Base-by-base conservation (phyloP, 2,329 filamentous ascomycete genomes). In the Pseudogymnoascus sp. region DNA sequence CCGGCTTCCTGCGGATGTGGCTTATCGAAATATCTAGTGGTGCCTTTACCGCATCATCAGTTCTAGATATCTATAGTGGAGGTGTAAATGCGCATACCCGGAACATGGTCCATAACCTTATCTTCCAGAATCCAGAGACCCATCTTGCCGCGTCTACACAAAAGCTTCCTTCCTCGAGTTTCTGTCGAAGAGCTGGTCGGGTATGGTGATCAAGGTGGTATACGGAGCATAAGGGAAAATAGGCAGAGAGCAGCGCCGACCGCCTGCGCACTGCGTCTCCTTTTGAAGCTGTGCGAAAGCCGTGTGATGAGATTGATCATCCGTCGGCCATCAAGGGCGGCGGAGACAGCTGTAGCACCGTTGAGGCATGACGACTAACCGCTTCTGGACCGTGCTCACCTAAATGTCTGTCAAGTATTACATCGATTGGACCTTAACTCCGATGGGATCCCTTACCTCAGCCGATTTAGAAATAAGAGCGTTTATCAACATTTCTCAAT, bases 91-190 rank as follows among this genome's bases (percentile, higher is more conserved):
- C 63, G 65, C 79, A 72, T 78, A 92, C 90, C 90, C 65, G 91
- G 91, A 65, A 93, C 90, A 74, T 90, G 83, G 70, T 84, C 82
- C 68, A 86, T 80, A 70, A 80, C 80, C 71, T 73, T 80, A 71
- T 89, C 84, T 70, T 93, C 86, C 64, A 95, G 80, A 64, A 96
- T 85, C 61, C 90, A 88, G 66, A 95, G 80, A 49, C 86, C 86
- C 87, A 89, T 89, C 62, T 65, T 76, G 70, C 62, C 59, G 49
- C 60, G 14, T 40, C 21, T 25, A 11, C 9, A 18, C 5, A 60
- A 4, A 11, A 21, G 36, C 59, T 18, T 3, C 36, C 11, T 6
- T n/a, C 16, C 7, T 36, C 5, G 12, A 60, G 53, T 63, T 62
- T 56, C 62, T 60, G 59, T 56, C 25, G 40, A 18, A 56, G 21